A percentile compares a stretch with the other conserved stretches of the same genome.
phyloP scores from a whole-genome alignment of 805 yeast species.

The Diddensiella caesifluorescens region DNA sequence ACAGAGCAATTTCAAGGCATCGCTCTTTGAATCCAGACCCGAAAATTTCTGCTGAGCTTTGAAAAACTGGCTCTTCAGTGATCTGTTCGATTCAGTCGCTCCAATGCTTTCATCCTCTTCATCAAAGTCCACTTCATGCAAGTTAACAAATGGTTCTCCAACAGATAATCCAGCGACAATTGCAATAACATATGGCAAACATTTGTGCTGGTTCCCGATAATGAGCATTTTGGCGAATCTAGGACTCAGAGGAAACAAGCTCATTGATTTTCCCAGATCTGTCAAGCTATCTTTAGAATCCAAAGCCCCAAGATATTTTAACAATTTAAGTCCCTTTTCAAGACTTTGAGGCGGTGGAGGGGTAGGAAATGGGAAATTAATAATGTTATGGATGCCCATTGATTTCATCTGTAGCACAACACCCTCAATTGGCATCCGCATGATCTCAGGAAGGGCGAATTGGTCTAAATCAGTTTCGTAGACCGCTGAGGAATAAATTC shows the following conservation, averaged over 20 bases:
- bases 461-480: slow-evolving; percentile 79
- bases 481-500: slow-evolving; percentile 89
- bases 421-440: slow-evolving; percentile 94
- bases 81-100: slow-evolving; percentile 38
- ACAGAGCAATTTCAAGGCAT: slow-evolving; percentile 66
- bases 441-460: slow-evolving; percentile 83
- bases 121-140: slow-evolving; percentile 51
- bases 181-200: slow-evolving; percentile 85
- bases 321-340: slow-evolving; percentile 57
- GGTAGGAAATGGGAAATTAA: slow-evolving; percentile 94
- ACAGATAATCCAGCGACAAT: slow-evolving; percentile 89
- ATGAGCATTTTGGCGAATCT: slow-evolving; percentile 86
- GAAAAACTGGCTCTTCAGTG: slow-evolving; percentile 46
- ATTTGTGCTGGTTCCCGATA: slow-evolving; percentile 79
- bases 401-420: slow-evolving; percentile 93
- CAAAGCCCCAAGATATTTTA: slow-evolving; percentile 76
- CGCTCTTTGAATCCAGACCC: slow-evolving; percentile 67
- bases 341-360: slow-evolving; percentile 69
- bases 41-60: slow-evolving; percentile 58
- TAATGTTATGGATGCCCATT: slow-evolving; percentile 89
- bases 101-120: slow-evolving; percentile 26
- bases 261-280: slow-evolving; percentile 77
- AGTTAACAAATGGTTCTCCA: slow-evolving; percentile 82
- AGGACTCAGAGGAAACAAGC: slow-evolving; percentile 89
- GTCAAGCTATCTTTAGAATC: slow-evolving; percentile 53